Evolutionary conservation across 176 grass and related monocot species (phyloP).

Genomic region (Melocanna baccifera): DNA sequence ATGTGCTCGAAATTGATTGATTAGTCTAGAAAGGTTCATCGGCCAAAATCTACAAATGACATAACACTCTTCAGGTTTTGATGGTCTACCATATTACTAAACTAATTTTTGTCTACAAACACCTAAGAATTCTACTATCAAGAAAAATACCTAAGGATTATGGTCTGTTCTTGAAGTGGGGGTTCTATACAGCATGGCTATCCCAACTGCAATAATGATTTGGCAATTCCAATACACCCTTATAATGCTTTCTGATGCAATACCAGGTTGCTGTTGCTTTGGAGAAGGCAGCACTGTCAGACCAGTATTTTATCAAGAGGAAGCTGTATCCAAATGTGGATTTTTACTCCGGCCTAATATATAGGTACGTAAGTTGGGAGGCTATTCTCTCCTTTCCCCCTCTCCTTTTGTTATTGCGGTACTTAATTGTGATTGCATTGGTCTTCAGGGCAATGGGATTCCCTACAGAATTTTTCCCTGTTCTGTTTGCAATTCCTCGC

Average conservation of each 20-base stretch:
- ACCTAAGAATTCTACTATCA: neutral
- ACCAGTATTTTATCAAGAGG: constrained; percentile 93
- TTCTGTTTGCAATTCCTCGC: constrained; percentile 87
- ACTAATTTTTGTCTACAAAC: neutral
- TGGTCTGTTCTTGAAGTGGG: neutral
- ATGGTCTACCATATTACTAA: neutral
- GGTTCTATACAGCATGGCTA: neutral
- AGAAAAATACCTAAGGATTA: neutral
- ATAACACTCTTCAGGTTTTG: neutral
- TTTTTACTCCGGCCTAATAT: constrained; percentile 97
- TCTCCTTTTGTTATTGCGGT: neutral
- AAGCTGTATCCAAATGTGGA: constrained; percentile 99
- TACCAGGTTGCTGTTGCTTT: constrained; percentile 85
- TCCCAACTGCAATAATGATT: neutral
- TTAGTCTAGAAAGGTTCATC: neutral
- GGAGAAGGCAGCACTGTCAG: constrained; percentile 94
- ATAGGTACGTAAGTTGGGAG: constrained; percentile 56
- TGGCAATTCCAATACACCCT: neutral
- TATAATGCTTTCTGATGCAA: constrained; percentile 25
- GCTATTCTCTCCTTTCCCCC: neutral
- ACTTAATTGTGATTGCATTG: constrained; percentile 14
- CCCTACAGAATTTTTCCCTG: constrained; percentile 91
- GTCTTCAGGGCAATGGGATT: constrained; percentile 91
- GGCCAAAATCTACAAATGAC: neutral
- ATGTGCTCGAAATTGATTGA: neutral